These are phyloP conservation scores for Fusarium robinianum DNA, from an alignment of 2,329 filamentous ascomycete species.

Conservation along the genomic window DNA sequence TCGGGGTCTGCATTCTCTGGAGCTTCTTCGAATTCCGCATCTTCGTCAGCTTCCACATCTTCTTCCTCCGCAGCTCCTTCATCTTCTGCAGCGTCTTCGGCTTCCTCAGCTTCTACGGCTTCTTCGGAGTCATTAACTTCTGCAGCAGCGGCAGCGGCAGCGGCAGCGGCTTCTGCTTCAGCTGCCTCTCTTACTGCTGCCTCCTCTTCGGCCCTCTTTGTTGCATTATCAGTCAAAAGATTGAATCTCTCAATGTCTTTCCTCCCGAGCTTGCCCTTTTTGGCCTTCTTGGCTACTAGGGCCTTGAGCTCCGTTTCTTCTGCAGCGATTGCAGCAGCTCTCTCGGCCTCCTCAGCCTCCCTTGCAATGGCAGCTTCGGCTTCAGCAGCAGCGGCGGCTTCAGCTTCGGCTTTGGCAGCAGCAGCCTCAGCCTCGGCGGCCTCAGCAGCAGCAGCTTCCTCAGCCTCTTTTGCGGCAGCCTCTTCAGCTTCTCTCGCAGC, in stretches of 20 bases:
- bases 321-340: slow-evolving; percentile 28
- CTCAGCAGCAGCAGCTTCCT: slow-evolving; percentile 37
- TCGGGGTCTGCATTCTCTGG: slow-evolving; percentile 2
- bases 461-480: slow-evolving; percentile 13
- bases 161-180: slow-evolving; percentile 28
- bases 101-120: slow-evolving; percentile 1
- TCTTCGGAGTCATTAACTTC: slow-evolving; percentile 5
- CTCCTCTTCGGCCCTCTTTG: slow-evolving; percentile 23
- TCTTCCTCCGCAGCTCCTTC: slow-evolving; percentile 13
- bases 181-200: slow-evolving; percentile 24
- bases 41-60: slow-evolving; percentile 5
- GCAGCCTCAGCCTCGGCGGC: slow-evolving; percentile 24
- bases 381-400: slow-evolving; percentile 34
- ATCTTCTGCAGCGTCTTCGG: background rate
- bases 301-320: slow-evolving; percentile 50
- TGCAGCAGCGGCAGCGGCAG: background rate
- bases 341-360: slow-evolving; percentile 28
- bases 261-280: slow-evolving; percentile 40
- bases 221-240: slow-evolving; percentile 21
- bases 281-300: slow-evolving; percentile 44
- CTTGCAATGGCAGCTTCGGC: slow-evolving; percentile 30
- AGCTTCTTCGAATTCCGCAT: slow-evolving; percentile 13
- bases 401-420: slow-evolving; percentile 41
- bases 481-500: slow-evolving; percentile 32
- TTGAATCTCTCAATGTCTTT: slow-evolving; percentile 33